Evolutionary conservation across 2,329 filamentous ascomycete genomes (phyloP).

Genomic region (Diaporthe caulivora): DNA sequence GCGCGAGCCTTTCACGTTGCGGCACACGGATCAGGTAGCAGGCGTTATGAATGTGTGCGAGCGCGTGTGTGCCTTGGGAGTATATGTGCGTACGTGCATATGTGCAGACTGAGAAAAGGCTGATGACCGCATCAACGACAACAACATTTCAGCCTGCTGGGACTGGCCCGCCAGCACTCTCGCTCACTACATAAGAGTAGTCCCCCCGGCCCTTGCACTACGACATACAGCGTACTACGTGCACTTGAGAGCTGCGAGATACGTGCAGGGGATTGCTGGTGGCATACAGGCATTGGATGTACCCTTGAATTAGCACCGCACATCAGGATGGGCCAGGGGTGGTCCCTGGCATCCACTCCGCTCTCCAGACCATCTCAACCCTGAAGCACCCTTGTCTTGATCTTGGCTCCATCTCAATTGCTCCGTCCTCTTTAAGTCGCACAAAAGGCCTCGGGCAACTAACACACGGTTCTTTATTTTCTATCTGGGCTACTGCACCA

Average conservation of each 20-base stretch:
- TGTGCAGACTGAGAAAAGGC: background rate
- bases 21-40: constrained; percentile 8
- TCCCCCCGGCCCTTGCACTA: constrained; percentile 30
- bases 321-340: constrained; percentile 52
- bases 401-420: constrained; percentile 58
- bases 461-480: constrained; percentile 39
- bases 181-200: constrained; percentile 24
- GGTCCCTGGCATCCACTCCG: constrained; percentile 51
- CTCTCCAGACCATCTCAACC: constrained; percentile 48
- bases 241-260: constrained; percentile 21
- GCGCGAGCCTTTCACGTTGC: background rate
- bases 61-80: constrained; percentile 1
- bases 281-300: constrained; percentile 47
- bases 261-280: constrained; percentile 43
- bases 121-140: constrained; percentile 29
- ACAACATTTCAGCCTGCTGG: constrained; percentile 22
- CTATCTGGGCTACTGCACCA: constrained; percentile 37
- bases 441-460: constrained; percentile 60
- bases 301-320: constrained; percentile 55
- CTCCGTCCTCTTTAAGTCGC: constrained; percentile 60
- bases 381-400: constrained; percentile 54
- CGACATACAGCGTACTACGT: constrained; percentile 15
- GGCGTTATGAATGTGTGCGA: background rate
- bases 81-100: constrained; percentile 15
- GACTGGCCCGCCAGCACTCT: constrained; percentile 27